phyloP scores from a whole-genome alignment of 192 early-diverging fungal species.

The Umbelopsis sp. region DNA sequence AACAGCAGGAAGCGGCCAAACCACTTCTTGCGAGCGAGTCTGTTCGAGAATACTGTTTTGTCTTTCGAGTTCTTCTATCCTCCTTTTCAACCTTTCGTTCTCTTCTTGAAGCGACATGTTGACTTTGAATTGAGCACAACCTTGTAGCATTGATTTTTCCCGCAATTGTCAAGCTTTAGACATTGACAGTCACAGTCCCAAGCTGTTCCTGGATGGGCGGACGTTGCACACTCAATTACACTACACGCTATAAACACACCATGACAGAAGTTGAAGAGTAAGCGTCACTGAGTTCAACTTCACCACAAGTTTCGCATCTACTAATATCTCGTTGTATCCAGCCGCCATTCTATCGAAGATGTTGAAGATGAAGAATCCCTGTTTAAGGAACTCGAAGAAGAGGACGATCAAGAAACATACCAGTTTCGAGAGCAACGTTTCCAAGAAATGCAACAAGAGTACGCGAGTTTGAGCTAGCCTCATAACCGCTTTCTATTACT shows the following conservation, averaged over 20 bases:
- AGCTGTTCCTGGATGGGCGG: too few species aligned
- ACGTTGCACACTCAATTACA: too few species aligned
- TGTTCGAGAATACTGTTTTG: not conserved
- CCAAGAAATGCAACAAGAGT: conserved; percentile 85
- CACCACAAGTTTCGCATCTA: not conserved
- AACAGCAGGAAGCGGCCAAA: conserved; percentile 30
- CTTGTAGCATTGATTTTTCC: not conserved
- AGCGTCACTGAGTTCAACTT: not conserved
- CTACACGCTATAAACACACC: not conserved
- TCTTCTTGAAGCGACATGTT: conserved; percentile 23
- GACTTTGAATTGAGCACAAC: not conserved
- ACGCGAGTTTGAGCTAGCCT: conserved; percentile 31
- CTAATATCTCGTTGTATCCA: not conserved
- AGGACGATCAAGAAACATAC: conserved; percentile 72
- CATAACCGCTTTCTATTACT: not conserved
- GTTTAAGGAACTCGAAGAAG: conserved; percentile 85
- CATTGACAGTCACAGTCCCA: not conserved
- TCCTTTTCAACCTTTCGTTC: conserved; percentile 18
- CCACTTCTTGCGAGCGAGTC: not conserved
- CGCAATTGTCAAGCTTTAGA: not conserved
- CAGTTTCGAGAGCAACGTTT: conserved; percentile 82
- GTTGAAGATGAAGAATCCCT: conserved; percentile 73
- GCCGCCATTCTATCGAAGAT: conserved; percentile 40
- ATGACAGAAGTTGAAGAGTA: not conserved
- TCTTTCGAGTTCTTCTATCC: conserved; percentile 24